A percentile compares a stretch with the other conserved stretches of the same genome.
phyloP scores from a whole-genome alignment of 2,329 filamentous ascomycete genomes.

The Ceratocystis cacaofunesta region DNA sequence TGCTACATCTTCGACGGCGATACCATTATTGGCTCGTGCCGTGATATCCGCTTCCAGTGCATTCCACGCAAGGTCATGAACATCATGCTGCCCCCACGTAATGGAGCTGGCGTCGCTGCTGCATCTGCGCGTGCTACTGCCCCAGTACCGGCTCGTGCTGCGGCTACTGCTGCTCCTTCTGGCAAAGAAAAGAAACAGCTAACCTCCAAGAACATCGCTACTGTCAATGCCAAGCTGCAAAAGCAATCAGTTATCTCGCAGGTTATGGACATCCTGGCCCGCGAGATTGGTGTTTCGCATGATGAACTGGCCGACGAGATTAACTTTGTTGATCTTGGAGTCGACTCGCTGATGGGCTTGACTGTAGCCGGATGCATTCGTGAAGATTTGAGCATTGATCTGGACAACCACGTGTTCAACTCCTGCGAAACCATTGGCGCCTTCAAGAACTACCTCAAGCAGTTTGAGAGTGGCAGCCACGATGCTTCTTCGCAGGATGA shows the following conservation, averaged over 20 bases:
- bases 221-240: conserved; percentile 37
- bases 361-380: conserved; percentile 42
- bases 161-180: conserved; percentile 21
- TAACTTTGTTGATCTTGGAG: conserved; percentile 41
- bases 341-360: conserved; percentile 47
- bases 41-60: conserved; percentile 50
- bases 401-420: conserved; percentile 38
- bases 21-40: conserved; percentile 32
- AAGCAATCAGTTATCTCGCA: conserved; percentile 28
- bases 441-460: conserved; percentile 32
- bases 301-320: conserved; percentile 43
- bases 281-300: conserved; percentile 39
- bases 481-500: conserved; percentile 21
- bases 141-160: conserved; percentile 24
- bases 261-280: conserved; percentile 39
- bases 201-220: conserved; percentile 32
- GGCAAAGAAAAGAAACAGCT: conserved; percentile 32
- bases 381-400: conserved; percentile 41
- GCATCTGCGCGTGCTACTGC: conserved; percentile 24
- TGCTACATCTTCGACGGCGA: conserved; percentile 41
- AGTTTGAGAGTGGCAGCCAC: conserved; percentile 24
- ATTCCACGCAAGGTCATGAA: conserved; percentile 53
- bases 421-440: conserved; percentile 39
- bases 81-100: conserved; percentile 48
- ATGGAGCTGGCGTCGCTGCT: conserved; percentile 29